Conservation (phyloP, 2,329 filamentous ascomycete species). For the Sphaerulina vaccinii region DNA sequence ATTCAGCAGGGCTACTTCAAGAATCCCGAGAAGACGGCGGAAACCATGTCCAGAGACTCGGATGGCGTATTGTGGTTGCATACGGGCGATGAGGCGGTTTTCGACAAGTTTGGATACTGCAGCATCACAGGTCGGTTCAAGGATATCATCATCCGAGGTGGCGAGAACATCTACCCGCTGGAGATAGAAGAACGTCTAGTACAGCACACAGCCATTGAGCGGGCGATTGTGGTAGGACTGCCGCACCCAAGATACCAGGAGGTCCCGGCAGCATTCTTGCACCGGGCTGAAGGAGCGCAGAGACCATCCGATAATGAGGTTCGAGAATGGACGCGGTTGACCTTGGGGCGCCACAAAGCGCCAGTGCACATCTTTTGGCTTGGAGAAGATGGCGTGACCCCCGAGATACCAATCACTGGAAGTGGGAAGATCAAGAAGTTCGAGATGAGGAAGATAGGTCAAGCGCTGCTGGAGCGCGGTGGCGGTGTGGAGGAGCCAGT, state of each 20-base stretch:
- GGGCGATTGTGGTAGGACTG: conserved; percentile 34
- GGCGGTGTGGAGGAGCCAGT: conserved; percentile 1
- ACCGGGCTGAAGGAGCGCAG: conserved; percentile 24
- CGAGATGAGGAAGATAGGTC: conserved; percentile 30
- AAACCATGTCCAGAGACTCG: conserved; percentile 60
- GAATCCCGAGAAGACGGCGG: conserved; percentile 70
- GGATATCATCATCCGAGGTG: conserved; percentile 50
- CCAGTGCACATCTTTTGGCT: conserved; percentile 76
- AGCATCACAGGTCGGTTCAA: conserved; percentile 39
- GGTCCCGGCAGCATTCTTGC: conserved; percentile 37
- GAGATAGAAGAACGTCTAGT: conserved; percentile 36
- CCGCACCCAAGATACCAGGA: conserved; percentile 35
- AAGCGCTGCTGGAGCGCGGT: conserved; percentile 22
- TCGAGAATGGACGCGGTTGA: conserved; percentile 16
- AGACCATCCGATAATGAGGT: conserved; percentile 15
- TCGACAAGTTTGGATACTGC: conserved; percentile 46
- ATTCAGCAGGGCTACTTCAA: conserved; percentile 64
- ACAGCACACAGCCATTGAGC: conserved; percentile 28
- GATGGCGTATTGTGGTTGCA: conserved; percentile 58
- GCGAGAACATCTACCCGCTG: conserved; percentile 61
- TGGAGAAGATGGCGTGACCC: conserved; percentile 49
- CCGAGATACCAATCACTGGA: conserved; percentile 42
- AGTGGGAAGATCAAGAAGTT: conserved; percentile 50
- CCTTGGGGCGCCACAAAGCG: conserved; percentile 44
- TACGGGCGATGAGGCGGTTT: conserved; percentile 59